phyloP scores from a whole-genome alignment of 1,284 basidiomycete species.

The Afroboletus lepidellus region DNA sequence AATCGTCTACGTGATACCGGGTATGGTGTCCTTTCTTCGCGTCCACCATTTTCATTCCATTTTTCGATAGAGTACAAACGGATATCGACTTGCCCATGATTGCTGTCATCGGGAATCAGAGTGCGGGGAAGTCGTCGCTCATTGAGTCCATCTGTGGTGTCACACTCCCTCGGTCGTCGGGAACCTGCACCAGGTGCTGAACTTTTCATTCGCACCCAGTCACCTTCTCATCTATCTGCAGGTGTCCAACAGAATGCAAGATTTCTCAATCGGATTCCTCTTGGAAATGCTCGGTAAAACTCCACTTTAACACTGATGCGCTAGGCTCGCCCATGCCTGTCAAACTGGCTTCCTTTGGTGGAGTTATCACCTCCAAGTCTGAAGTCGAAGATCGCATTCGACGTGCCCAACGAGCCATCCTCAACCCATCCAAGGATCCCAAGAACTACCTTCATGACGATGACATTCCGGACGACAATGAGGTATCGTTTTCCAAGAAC shows the following conservation, averaged over 20 bases:
- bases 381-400: constrained; percentile 65
- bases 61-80: constrained; percentile 49
- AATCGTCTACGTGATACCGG: constrained; percentile 58
- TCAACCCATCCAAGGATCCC: constrained; percentile 51
- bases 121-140: constrained; percentile 70
- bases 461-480: constrained; percentile 32
- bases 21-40: constrained; percentile 30
- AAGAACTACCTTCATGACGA: constrained; percentile 41
- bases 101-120: constrained; percentile 65
- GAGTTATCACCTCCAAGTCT: constrained; percentile 46
- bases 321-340: constrained; percentile 43
- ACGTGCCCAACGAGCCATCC: constrained; percentile 68
- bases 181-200: constrained; percentile 64
- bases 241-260: constrained; percentile 72
- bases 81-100: constrained; percentile 71
- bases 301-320: constrained; percentile 51
- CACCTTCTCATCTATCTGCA: constrained; percentile 24
- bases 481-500: constrained; percentile 44
- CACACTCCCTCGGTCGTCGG: constrained; percentile 60
- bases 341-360: constrained; percentile 50
- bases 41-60: neutral
- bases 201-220: fast-evolving
- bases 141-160: constrained; percentile 75
- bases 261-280: constrained; percentile 43
- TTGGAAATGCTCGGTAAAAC: constrained; percentile 63